Percentiles rank a stretch among this genome's conserved stretches.
Conservation (phyloP, 1,139 yeast species). For the Yamadazyma conglobata region DNA sequence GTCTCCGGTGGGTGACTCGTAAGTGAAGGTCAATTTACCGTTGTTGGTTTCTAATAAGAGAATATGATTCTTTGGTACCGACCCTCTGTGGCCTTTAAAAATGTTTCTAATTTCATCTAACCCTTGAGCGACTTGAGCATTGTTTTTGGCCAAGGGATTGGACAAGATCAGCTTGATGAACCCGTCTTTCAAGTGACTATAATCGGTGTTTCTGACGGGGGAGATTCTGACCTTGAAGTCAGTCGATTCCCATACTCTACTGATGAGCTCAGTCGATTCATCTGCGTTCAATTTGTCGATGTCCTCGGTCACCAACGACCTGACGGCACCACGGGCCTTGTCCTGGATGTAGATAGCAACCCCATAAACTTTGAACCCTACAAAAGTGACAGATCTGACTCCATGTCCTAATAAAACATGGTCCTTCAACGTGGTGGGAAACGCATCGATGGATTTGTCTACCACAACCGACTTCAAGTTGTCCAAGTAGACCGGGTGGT, state of each 20-base stretch:
- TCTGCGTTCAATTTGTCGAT: slow-evolving; percentile 26
- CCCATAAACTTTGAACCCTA: slow-evolving; percentile 83
- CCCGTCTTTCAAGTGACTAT: slow-evolving; percentile 85
- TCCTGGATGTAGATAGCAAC: slow-evolving; percentile 73
- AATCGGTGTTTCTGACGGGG: slow-evolving; percentile 88
- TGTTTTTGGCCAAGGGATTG: slow-evolving; percentile 43
- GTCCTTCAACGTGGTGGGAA: slow-evolving; percentile 38
- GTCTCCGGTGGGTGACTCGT: slow-evolving; percentile 31
- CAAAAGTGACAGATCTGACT: slow-evolving; percentile 74
- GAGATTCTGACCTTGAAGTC: slow-evolving; percentile 68
- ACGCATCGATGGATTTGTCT: slow-evolving; percentile 50
- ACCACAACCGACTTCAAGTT: slow-evolving; percentile 29
- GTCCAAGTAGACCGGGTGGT: slow-evolving; percentile 8
- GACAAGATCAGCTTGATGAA: slow-evolving; percentile 72
- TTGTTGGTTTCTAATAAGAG: slow-evolving; percentile 43
- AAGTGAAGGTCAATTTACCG: slow-evolving; percentile 47
- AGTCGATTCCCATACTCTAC: slow-evolving; percentile 8
- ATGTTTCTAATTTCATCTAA: slow-evolving; percentile 52
- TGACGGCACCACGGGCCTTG: slow-evolving; percentile 49
- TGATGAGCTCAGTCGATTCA: slow-evolving; percentile 47
- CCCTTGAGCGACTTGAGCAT: slow-evolving; percentile 45
- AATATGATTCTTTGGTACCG: slow-evolving; percentile 63
- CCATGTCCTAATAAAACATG: slow-evolving; percentile 73
- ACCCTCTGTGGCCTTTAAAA: slow-evolving; percentile 49
- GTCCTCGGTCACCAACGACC: slow-evolving; percentile 33